These are phyloP conservation scores for Mucor sp. DNA, from an alignment of 371 early-diverging fungal genomes.

Conservation along the genomic window DNA sequence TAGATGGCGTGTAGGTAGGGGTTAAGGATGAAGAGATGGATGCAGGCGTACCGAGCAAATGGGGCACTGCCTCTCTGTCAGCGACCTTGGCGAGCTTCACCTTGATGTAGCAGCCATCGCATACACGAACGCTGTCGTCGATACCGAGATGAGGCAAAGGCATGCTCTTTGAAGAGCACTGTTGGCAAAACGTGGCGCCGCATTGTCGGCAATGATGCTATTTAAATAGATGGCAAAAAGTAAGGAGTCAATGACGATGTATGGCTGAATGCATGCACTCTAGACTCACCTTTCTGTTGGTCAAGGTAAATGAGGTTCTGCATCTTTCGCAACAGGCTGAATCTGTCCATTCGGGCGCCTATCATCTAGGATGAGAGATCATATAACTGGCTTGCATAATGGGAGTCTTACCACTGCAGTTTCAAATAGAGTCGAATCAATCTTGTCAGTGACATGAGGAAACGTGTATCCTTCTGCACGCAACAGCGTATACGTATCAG, in stretches of 20 bases:
- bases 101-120: slow-evolving; percentile 85
- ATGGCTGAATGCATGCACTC: background rate
- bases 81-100: slow-evolving; percentile 52
- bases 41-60: slow-evolving; percentile 15
- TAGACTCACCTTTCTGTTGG: slow-evolving; percentile 80
- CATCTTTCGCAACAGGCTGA: slow-evolving; percentile 92
- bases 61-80: slow-evolving; percentile 15
- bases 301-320: slow-evolving; percentile 84
- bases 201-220: slow-evolving; percentile 96
- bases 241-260: background rate
- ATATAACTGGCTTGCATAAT: background rate
- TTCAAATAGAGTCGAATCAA: slow-evolving; percentile 66
- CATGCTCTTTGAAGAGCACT: slow-evolving; percentile 85
- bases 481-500: slow-evolving; percentile 73
- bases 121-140: slow-evolving; percentile 88
- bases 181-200: slow-evolving; percentile 89
- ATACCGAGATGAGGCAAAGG: slow-evolving; percentile 87
- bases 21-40: slow-evolving; percentile 24
- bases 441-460: slow-evolving; percentile 53
- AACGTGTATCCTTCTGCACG: slow-evolving; percentile 70
- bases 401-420: slow-evolving; percentile 62
- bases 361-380: background rate
- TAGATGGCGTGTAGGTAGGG: slow-evolving; percentile 12
- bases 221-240: background rate
- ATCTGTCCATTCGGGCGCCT: slow-evolving; percentile 97